A percentile compares a stretch with the other conserved stretches of the same genome.
These are phyloP conservation scores for Suillus subaureus DNA, from an alignment of 768 basidiomycete genomes.

Conservation along the genomic window DNA sequence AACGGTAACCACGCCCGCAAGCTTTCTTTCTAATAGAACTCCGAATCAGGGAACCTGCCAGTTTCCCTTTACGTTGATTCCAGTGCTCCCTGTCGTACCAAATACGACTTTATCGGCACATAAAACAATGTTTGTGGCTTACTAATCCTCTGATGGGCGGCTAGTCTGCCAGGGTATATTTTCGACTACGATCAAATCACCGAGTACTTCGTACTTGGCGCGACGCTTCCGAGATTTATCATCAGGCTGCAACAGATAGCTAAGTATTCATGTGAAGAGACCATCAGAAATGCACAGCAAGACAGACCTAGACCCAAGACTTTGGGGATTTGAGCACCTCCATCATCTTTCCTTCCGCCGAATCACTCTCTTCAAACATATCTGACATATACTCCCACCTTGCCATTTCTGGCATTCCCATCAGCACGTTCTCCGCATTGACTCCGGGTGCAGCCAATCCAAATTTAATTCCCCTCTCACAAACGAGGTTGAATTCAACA, in stretches of 20 bases:
- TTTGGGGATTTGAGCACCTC: conserved; percentile 43
- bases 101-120: neutral
- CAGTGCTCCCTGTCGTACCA: neutral
- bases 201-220: neutral
- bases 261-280: neutral
- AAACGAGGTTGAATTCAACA: conserved; percentile 67
- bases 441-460: conserved; percentile 62
- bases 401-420: conserved; percentile 65
- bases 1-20: neutral
- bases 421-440: conserved; percentile 64
- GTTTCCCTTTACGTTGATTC: neutral
- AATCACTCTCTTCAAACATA: conserved; percentile 49
- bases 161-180: neutral
- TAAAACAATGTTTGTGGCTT: neutral
- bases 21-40: neutral
- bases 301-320: conserved; percentile 15
- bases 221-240: neutral
- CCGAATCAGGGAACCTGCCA: neutral
- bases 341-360: conserved; percentile 52
- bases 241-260: neutral
- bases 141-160: neutral
- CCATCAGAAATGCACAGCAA: neutral
- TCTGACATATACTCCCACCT: conserved; percentile 71
- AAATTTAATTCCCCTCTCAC: conserved; percentile 71
- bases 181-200: neutral